Evolutionary conservation across 177 flowering plant species (phyloP).

Genomic region (Telopea speciosissima): DNA sequence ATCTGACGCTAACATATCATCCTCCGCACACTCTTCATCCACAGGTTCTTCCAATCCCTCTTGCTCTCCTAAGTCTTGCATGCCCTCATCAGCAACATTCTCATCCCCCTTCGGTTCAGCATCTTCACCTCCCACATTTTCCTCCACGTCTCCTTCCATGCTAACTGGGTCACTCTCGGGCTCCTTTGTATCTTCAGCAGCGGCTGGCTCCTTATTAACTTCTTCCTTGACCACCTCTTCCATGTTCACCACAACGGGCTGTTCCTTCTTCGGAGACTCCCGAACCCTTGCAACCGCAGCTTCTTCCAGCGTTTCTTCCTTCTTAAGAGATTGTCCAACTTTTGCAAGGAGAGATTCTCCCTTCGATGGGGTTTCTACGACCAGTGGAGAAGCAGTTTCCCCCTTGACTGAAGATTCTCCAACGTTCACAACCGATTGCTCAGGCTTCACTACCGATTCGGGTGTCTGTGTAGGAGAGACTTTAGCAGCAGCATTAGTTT

Average conservation of each 20-base stretch:
- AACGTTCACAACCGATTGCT: conserved; percentile 8
- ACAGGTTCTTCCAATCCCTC: conserved; percentile 33
- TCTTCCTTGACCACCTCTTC: conserved; percentile 7
- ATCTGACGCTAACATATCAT: conserved; percentile 30
- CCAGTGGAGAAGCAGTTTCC: conserved; percentile 10
- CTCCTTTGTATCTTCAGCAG: conserved; percentile 7
- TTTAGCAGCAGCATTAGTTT: conserved; percentile 17
- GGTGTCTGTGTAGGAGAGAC: conserved; percentile 7
- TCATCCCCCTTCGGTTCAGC: conserved; percentile 19
- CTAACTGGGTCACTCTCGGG: background rate
- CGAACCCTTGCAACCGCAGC: conserved; percentile 6
- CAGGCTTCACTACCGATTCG: conserved; percentile 3
- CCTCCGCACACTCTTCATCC: conserved; percentile 40
- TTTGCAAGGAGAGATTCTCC: background rate
- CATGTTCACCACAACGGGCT: background rate
- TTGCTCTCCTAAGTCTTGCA: conserved; percentile 30
- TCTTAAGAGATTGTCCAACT: background rate
- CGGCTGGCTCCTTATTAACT: conserved; percentile 6
- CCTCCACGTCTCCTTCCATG: conserved; percentile 17
- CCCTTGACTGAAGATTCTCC: conserved; percentile 11
- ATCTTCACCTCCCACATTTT: conserved; percentile 19
- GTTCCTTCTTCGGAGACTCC: conserved; percentile 4
- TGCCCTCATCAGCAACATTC: conserved; percentile 21
- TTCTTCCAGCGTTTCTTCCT: conserved; percentile 7
- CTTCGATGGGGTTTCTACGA: conserved; percentile 9